Conservation (phyloP, 2,329 filamentous ascomycete genomes). For the Xylaria multiplex region DNA sequence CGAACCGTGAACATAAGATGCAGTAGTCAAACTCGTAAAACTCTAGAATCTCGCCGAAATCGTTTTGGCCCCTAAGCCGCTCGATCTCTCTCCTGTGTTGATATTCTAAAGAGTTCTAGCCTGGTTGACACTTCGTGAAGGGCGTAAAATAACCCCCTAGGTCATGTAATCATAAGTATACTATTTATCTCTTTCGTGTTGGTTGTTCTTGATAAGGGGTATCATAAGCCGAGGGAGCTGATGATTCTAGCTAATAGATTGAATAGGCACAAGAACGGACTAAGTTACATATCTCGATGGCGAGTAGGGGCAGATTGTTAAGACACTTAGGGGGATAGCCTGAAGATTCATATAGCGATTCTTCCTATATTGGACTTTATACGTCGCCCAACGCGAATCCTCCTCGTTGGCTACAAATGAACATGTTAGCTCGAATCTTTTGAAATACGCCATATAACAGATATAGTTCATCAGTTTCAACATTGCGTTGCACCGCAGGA, state of each 20-base stretch:
- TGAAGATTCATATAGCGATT: neutral
- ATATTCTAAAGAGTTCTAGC: conserved; percentile 47
- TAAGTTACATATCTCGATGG: conserved; percentile 30
- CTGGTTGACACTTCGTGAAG: conserved; percentile 52
- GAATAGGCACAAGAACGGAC: conserved; percentile 30
- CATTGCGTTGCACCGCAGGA: too few relatives aligned
- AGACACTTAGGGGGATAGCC: neutral
- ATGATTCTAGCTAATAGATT: neutral
- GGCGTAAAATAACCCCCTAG: conserved; percentile 47
- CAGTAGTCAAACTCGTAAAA: conserved; percentile 52
- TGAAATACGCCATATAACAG: too few relatives aligned
- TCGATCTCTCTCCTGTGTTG: conserved; percentile 52
- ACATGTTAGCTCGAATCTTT: too few relatives aligned
- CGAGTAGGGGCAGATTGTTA: conserved; percentile 26
- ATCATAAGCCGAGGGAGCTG: neutral
- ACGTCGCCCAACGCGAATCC: too few relatives aligned
- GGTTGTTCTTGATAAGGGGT: neutral
- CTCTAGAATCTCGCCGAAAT: conserved; percentile 52
- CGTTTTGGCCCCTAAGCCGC: conserved; percentile 50
- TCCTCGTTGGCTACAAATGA: too few relatives aligned
- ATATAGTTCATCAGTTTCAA: too few relatives aligned
- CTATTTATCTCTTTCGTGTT: neutral
- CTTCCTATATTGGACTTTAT: neutral
- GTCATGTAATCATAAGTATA: conserved; percentile 38
- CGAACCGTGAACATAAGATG: conserved; percentile 51